Base-by-base conservation (phyloP, 305 asterid genomes). In the Striga hermonthica region DNA sequence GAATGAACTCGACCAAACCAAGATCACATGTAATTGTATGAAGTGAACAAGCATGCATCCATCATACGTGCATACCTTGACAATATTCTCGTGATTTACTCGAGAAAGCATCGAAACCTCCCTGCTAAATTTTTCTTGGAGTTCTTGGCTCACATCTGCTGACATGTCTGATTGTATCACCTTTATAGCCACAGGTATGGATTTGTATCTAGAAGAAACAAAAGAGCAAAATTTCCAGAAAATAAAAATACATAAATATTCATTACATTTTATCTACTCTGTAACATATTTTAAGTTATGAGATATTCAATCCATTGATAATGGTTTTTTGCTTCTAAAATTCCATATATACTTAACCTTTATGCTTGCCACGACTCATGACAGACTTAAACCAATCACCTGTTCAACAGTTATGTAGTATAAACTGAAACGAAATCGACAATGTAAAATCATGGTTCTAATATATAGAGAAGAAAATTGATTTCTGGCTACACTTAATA, bases 81-180 rank as follows among this genome's bases (percentile, higher is more conserved):
- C 80, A 41, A 86, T 77, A 44, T 82, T 80, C 3, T 80, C 88
- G 54, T 84, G 90, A 13, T 79, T 71, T 64, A 82, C 79, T 77
- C 75, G 74, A 58, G 95, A 74, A 52, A 84, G 78, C 75, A 77
- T 72, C 52, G 70, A 28, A 53, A 86, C 88, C 80, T 84, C 95
- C 77, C 80, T 57, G 62, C 47, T 73, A 76, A 84, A 82, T 68
- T 68, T 86, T 57, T 66, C 81, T 65, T 45, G 65, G 13, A 80
- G 66, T 65, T 75, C 84, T 35, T 84, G 74, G 64, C 79, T 69
- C 64, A 62, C 81, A 49, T 68, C 58, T 45, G 83, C 49, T 31
- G 83, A 70, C 44, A 47, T 78, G 52, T 77, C 87, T 12, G 83
- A 75, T 67, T 77, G 85, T 60, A 84, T 74, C 50, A 79, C 77